phyloP scores from a whole-genome alignment of 148 eudicot species.

The Spergularia marina region DNA sequence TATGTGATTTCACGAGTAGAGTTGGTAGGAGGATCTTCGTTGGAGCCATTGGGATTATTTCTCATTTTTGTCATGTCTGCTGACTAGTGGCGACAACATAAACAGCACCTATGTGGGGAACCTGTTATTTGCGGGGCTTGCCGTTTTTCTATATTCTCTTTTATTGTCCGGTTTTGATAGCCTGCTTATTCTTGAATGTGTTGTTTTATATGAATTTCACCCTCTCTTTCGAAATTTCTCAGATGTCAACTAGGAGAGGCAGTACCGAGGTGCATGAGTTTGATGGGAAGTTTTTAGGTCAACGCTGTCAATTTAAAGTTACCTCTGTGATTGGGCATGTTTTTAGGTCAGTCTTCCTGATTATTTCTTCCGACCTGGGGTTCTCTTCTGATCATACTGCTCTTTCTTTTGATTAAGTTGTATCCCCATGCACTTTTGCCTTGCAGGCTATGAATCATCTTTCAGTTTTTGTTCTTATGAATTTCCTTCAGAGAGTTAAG shows the following conservation, averaged over 20 bases:
- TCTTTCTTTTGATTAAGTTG: not conserved
- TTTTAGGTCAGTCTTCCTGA: constrained; percentile 57
- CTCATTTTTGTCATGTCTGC: not conserved
- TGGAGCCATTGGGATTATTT: not conserved
- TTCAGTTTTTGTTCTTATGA: not conserved
- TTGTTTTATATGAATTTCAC: not conserved
- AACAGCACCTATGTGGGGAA: not conserved
- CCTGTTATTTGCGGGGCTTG: not conserved
- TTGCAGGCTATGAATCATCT: not conserved
- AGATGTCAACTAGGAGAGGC: constrained; percentile 89
- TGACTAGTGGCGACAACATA: not conserved
- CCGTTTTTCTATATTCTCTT: not conserved
- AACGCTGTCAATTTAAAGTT: constrained; percentile 58
- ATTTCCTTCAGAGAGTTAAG: not conserved
- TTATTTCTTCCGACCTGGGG: no score
- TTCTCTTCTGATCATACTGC: constrained; percentile 2
- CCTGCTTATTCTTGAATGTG: not conserved
- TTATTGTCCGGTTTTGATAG: not conserved
- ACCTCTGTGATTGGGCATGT: constrained; percentile 98
- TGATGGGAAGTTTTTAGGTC: constrained; percentile 68
- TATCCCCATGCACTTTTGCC: not conserved
- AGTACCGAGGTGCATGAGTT: constrained; percentile 94
- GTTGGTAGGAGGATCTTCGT: not conserved
- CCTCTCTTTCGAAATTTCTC: not conserved
- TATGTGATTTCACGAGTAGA: not conserved